Conservation (phyloP, 192 early-diverging fungal genomes). For the Coemansia sp. region DNA sequence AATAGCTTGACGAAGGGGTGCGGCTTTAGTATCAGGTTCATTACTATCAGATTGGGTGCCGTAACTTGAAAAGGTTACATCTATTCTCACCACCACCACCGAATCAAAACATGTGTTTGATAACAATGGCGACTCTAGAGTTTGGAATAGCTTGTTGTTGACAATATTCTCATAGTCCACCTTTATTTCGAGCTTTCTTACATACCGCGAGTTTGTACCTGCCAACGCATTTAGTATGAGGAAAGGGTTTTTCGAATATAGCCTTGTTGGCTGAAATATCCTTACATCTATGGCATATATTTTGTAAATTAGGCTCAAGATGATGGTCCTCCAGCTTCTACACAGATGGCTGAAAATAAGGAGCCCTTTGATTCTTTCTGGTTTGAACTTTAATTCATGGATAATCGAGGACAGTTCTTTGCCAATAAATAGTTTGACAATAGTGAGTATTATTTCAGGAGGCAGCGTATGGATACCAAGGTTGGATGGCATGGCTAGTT, state of each 20-base stretch:
- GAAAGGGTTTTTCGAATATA: background rate
- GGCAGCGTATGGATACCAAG: background rate
- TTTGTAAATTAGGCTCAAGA: background rate
- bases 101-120: background rate
- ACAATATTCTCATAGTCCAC: background rate
- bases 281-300: background rate
- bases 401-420: background rate
- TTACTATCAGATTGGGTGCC: background rate
- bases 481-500: background rate
- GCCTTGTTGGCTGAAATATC: background rate
- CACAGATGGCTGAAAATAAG: background rate
- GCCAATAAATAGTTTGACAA: background rate
- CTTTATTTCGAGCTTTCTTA: background rate
- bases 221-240: background rate
- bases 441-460: background rate
- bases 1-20: background rate
- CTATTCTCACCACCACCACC: background rate
- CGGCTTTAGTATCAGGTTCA: background rate
- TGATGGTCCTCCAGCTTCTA: background rate
- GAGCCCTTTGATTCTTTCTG: background rate
- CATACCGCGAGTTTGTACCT: background rate
- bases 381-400: background rate
- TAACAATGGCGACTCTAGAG: background rate
- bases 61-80: background rate
- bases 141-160: background rate